These are phyloP conservation scores for Monocercomonoides exilis DNA, from an alignment of 78 protist species.

Conservation along the genomic window DNA sequence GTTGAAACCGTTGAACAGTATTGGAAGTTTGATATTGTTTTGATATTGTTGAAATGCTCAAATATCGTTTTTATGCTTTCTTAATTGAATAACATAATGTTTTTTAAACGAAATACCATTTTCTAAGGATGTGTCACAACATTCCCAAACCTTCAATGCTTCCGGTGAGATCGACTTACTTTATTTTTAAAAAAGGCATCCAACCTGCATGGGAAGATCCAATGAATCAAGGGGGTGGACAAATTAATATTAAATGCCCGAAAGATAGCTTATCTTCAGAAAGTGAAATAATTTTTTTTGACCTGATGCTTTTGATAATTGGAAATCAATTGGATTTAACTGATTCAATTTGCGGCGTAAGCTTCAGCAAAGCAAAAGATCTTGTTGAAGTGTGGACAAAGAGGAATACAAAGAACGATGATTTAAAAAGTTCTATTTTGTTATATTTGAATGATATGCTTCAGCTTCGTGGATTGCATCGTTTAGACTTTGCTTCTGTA, in stretches of 20 bases:
- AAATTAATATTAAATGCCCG: neutral
- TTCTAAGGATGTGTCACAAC: neutral
- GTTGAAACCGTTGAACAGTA: too few species aligned
- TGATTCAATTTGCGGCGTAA: neutral
- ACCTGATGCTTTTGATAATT: neutral
- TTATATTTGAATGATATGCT: too few species aligned
- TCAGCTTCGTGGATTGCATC: too few species aligned
- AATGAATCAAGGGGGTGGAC: neutral
- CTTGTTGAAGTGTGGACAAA: neutral
- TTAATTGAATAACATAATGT: too few species aligned
- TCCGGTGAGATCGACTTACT: neutral
- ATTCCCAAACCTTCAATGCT: neutral
- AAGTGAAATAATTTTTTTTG: neutral
- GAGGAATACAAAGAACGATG: too few species aligned
- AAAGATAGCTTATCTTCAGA: neutral
- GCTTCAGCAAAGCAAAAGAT: neutral
- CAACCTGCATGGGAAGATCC: slow-evolving; percentile 12
- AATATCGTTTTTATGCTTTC: too few species aligned
- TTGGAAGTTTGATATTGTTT: too few species aligned
- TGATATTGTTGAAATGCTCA: too few species aligned
- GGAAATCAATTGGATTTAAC: neutral
- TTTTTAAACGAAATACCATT: too few species aligned
- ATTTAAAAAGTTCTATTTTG: too few species aligned
- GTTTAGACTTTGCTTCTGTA: too few species aligned
- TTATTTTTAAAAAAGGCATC: neutral